Evolutionary conservation across 2,329 filamentous ascomycete genomes (phyloP), one percentile per base, ranked within the genome.

Genomic region (Ophiostoma sp.): DNA sequence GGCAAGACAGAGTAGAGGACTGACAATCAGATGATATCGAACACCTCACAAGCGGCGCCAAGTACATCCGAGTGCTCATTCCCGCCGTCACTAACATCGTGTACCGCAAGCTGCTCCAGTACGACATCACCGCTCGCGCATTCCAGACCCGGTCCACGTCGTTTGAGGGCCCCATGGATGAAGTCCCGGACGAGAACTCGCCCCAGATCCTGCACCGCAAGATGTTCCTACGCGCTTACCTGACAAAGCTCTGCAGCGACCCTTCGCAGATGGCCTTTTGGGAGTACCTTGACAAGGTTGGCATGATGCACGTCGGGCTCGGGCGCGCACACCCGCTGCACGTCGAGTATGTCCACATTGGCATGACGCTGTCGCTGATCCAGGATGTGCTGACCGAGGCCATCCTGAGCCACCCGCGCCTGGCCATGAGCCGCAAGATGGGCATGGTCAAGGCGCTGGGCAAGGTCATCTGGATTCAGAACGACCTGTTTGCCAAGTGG

Each of bases 381-480:
- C 89, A 92, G 74, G 90, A 94, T 74, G 85, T 92, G 27, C 83
- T 94, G 73, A 89, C 85, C 38, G 90, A 93, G 75, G 90, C 90
- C 16, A 87, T 94, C 66, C 83, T 94, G 65, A 88, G 84, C 3
- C 84, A 92, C 74, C 89, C 89, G 0, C 84, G 84, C 2, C 81
- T 95, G 49, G 82, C 84, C 49, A 82, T 91, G 73, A 81, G 83
- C 69, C 84, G 85, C 77, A 93, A 93, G 79, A 87, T 89, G 18
- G 88, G 85, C 36, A 83, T 94, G 4, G 83, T 93, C 64, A 90
- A 89, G 75, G 91, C 91, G 0, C 81, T 94, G 36, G 87, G 87
- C 71, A 94, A 95, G 77, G 87, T 94, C 40, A 88, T 94, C 72
- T 94, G 91, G 90, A 93, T 94, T 72, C 91, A 94, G 78, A 94